These are phyloP conservation scores for Globisporangium acanthophoron DNA, from an alignment of 352 stramenopile species.

Conservation along the genomic window DNA sequence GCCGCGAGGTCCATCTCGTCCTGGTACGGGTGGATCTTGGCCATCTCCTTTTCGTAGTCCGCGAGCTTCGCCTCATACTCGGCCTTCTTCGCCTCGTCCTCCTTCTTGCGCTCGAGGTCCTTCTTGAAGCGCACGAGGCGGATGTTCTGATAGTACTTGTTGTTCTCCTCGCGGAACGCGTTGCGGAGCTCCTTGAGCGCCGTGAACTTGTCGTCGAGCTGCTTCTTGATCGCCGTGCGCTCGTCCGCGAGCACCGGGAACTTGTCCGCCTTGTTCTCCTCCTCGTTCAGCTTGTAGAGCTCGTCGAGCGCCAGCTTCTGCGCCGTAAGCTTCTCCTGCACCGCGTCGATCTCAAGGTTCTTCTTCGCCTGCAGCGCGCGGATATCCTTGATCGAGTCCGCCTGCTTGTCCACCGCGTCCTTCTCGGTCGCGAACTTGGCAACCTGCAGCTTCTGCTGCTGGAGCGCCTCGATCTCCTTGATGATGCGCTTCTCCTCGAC, in stretches of 20 bases:
- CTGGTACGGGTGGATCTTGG: conserved; percentile 95
- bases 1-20: conserved; percentile 95
- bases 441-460: conserved; percentile 88
- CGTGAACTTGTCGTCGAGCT: conserved; percentile 88
- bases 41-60: conserved; percentile 95
- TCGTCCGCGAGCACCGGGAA: conserved; percentile 82
- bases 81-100: conserved; percentile 69
- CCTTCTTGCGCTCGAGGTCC: conserved; percentile 76
- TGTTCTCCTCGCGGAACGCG: conserved; percentile 90
- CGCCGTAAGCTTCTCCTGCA: conserved; percentile 90
- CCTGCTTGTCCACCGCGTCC: conserved; percentile 74
- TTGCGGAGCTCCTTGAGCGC: conserved; percentile 84
- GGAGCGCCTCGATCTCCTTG: conserved; percentile 94
- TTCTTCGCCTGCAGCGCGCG: conserved; percentile 80
- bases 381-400: conserved; percentile 75
- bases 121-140: conserved; percentile 82
- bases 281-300: conserved; percentile 85
- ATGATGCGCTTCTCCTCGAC: conserved; percentile 96
- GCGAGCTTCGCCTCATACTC: conserved; percentile 94
- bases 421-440: conserved; percentile 80
- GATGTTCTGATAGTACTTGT: conserved; percentile 93
- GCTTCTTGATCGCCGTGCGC: conserved; percentile 87
- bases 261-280: conserved; percentile 84
- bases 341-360: conserved; percentile 92
- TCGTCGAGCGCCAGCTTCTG: conserved; percentile 87